Evolutionary conservation across 192 early-diverging fungal species (phyloP), one percentile per base, ranked within the genome.

Genomic region (Podila verticillata): DNA sequence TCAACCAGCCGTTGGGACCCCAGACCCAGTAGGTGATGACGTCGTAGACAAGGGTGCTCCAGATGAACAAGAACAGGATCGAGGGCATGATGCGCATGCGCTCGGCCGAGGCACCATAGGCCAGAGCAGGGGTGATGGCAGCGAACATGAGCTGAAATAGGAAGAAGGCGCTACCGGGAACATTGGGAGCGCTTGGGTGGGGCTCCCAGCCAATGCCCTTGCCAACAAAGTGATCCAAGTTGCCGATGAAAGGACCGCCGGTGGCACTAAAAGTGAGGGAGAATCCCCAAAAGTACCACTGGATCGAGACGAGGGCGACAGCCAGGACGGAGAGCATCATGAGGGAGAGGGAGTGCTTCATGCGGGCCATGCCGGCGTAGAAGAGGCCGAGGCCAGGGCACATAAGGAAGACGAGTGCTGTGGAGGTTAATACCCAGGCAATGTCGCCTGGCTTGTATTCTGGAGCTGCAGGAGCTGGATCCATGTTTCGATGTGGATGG

Each of bases 71-170:
- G 73, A 89, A 92, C 28, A 92, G 60, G 44, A 92, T 87, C 5
- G 86, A 84, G 26, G 91, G 91, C 82, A 89, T 71, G 63, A 91
- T 84, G 29, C 89, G 84, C 84, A 93, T 91, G n/a, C 92, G 89
- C 84, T 93, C 92, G 8, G 92, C 92, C 3, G 90, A 83, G 31
- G 89, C 87, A 39, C 92, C 92, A 57, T 92, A 89, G 3, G 90
- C 90, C 58, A 93, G 84, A 12, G 89, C 92, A 19, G 91, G 91
- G 12, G 92, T 92, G 58, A 95, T 74, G 12, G 87, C 86, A 0
- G 93, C 93, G 83, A 94, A 95, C 93, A 95, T 94, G 65, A 91
- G 84, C 82, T 96, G 95, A 81, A 91, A 94, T 31, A 92, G 75
- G 39, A 91, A 86, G 74, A 89, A 93, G 19, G 89, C 88, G 9